phyloP scores from a whole-genome alignment of 2,329 filamentous ascomycete genomes.

The Botrytis deweyae region DNA sequence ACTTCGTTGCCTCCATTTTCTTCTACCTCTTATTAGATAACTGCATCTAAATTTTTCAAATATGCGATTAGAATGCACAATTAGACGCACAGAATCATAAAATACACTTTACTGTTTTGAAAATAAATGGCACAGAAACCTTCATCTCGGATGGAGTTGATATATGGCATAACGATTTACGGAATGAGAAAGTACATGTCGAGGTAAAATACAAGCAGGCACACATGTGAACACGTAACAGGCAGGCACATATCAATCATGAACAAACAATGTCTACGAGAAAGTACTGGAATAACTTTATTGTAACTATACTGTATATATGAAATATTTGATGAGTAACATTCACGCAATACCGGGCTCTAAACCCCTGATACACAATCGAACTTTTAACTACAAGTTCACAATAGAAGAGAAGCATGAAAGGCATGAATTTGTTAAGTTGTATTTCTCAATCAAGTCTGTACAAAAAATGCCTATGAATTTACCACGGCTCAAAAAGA shows the following conservation, averaged over 20 bases:
- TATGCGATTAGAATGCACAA: too few relatives aligned
- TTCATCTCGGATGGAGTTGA: background rate
- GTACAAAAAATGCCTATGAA: background rate
- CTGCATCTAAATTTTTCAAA: too few relatives aligned
- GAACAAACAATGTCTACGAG: too few relatives aligned
- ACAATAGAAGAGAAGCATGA: background rate
- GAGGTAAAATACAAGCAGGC: background rate
- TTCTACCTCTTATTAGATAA: too few relatives aligned
- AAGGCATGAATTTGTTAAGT: too few relatives aligned
- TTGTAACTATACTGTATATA: background rate
- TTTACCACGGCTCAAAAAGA: too few relatives aligned
- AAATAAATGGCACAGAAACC: background rate
- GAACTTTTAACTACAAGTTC: too few relatives aligned
- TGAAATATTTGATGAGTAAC: background rate
- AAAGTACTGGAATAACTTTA: background rate
- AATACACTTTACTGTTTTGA: too few relatives aligned
- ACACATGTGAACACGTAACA: background rate
- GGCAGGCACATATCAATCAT: background rate
- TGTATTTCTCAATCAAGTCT: too few relatives aligned
- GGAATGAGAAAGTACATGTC: background rate
- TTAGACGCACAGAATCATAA: fast-evolving
- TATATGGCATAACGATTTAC: background rate
- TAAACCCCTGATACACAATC: too few relatives aligned
- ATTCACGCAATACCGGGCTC: too few relatives aligned
- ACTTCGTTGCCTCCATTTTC: fast-evolving